Evolutionary conservation across 2,329 filamentous ascomycete genomes (phyloP), one percentile per base, ranked within the genome.

Genomic region (Phaeosphaeriaceae sp.): DNA sequence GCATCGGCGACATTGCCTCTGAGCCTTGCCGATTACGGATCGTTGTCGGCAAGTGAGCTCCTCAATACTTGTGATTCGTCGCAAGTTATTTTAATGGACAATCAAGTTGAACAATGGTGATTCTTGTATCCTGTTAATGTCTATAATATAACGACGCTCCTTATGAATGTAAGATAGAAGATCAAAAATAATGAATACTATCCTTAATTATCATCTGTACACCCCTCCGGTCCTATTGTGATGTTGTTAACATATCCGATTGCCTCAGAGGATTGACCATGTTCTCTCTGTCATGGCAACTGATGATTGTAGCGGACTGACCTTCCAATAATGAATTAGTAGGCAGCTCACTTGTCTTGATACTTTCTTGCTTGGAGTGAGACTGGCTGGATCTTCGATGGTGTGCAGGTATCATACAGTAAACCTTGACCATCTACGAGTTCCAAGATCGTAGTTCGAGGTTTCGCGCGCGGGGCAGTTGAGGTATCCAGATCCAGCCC

Each of bases 261-360:
- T n/a, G n/a, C n/a, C n/a, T n/a, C n/a, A n/a, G n/a, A n/a, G n/a
- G n/a, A n/a, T n/a, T n/a, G n/a, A n/a, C n/a, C n/a, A n/a, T n/a
- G n/a, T n/a, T n/a, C n/a, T n/a, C n/a, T n/a, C n/a, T n/a, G n/a
- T 26, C 44, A 19, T 49, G 24, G 47, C 50, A 63, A 54, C 54
- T 50, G 55, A 56, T 47, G 57, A 58, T 61, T 58, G 62, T 59
- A 58, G n/a, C n/a, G n/a, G n/a, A n/a, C n/a, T n/a, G n/a, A n/a
- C n/a, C n/a, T n/a, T n/a, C n/a, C n/a, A n/a, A n/a, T n/a, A n/a
- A n/a, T n/a, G n/a, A n/a, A n/a, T n/a, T n/a, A n/a, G n/a, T n/a
- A n/a, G n/a, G n/a, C n/a, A n/a, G n/a, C n/a, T n/a, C n/a, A n/a
- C n/a, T n/a, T n/a, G n/a, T n/a, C n/a, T n/a, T n/a, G n/a, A n/a